These are phyloP conservation scores for Tetrapisispora nanseiensis DNA, from an alignment of 805 yeast species.

Conservation along the genomic window DNA sequence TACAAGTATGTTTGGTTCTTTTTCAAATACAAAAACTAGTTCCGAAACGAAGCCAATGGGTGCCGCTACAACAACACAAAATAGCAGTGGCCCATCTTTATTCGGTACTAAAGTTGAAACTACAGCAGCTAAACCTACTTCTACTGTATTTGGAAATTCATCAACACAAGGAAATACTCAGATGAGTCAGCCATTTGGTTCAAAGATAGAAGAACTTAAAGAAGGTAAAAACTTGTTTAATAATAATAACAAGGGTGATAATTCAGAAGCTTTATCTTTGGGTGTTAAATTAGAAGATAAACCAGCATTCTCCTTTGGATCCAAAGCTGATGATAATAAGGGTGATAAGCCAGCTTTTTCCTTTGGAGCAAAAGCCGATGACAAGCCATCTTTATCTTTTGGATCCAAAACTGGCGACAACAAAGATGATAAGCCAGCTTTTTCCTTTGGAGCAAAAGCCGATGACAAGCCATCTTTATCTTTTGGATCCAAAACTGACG, in stretches of 20 bases:
- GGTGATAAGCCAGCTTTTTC: constrained; percentile 8
- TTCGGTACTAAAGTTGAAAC: constrained; percentile 5
- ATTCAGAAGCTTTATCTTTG: constrained; percentile 6
- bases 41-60: constrained; percentile 5
- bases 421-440: constrained; percentile 2
- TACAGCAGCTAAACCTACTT: background rate
- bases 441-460: constrained; percentile 5
- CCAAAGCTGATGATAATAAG: background rate
- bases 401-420: background rate
- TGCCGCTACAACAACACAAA: background rate
- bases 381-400: background rate
- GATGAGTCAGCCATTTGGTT: background rate
- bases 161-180: background rate
- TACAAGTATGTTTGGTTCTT: background rate
- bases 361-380: constrained; percentile 7
- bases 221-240: no score
- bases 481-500: constrained; percentile 1
- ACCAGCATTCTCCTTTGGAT: background rate
- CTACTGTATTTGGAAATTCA: background rate
- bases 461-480: background rate
- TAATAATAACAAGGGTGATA: no score
- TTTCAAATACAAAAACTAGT: background rate
- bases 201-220: background rate
- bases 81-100: background rate
- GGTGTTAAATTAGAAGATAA: constrained; percentile 3